phyloP scores from a whole-genome alignment of 2,329 filamentous ascomycete species.

The Phaeosphaeriaceae sp. region DNA sequence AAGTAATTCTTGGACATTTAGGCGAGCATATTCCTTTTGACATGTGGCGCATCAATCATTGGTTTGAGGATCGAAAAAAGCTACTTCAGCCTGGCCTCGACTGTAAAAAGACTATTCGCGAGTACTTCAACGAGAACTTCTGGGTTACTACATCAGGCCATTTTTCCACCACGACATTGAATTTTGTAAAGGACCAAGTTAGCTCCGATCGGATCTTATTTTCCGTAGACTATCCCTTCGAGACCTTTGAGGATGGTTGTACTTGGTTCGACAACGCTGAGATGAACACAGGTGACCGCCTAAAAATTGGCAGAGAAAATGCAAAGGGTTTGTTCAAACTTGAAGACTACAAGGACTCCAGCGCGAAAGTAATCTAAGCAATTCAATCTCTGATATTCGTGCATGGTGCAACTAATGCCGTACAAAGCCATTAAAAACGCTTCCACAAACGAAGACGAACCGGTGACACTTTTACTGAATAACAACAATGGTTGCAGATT shows the following conservation, averaged over 20 bases:
- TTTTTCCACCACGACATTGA: conserved; percentile 61
- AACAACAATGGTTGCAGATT: too few relatives aligned
- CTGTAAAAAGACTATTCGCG: conserved; percentile 57
- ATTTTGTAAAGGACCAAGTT: conserved; percentile 58
- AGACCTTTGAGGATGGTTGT: conserved; percentile 51
- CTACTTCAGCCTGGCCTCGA: conserved; percentile 46
- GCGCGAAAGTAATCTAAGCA: conserved; percentile 20
- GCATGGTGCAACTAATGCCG: too few relatives aligned
- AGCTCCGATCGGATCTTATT: conserved; percentile 60
- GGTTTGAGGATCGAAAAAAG: conserved; percentile 64
- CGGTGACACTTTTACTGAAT: too few relatives aligned
- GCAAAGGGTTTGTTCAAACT: conserved; percentile 52
- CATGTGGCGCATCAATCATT: conserved; percentile 53
- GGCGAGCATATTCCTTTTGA: conserved; percentile 60
- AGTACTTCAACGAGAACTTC: conserved; percentile 63
- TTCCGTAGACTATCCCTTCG: conserved; percentile 62
- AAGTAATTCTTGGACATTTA: conserved; percentile 57
- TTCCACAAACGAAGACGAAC: too few relatives aligned
- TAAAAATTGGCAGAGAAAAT: conserved; percentile 56
- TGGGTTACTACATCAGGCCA: conserved; percentile 65
- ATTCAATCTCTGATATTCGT: not conserved
- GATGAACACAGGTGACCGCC: conserved; percentile 44
- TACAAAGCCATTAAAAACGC: too few relatives aligned
- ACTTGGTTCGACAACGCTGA: conserved; percentile 52
- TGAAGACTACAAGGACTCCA: conserved; percentile 27